Evolutionary conservation across 768 basidiomycete species (phyloP), one percentile per base, ranked within the genome.

Genomic region (Lentinula aciculospora): DNA sequence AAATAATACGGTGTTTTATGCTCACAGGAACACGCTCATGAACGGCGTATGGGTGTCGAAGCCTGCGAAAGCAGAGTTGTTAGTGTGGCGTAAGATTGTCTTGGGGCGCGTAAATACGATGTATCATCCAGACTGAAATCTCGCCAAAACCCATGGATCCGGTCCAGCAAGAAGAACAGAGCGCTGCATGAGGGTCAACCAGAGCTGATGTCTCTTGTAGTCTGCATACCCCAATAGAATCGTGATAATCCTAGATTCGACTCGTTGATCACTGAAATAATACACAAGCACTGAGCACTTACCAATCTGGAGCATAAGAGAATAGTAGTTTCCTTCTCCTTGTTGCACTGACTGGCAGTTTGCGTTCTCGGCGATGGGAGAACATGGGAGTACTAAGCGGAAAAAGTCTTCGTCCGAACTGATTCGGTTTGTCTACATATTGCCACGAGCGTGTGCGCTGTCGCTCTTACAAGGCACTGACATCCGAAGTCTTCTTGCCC

Each of bases 221-320:
- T 19, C 10, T 23, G 12, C 28, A 28, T 69, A 92, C 91, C 81
- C 83, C 36, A 91, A 70, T 23, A 74, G 64, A 49, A 91, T 76
- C 6, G 88, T 89, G 21, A 92, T 65, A 40, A 82, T 66, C 91
- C 91, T 92, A 59, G 4, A 23, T 3, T 25, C 34, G 58, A 21
- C 19, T 47, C 6, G 32, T 27, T 10, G 25, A 44, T 25, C 37
- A n/a, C 17, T 17, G 19, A 45, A 31, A n/a, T 9, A 28, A 8
- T 58, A 34, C 32, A 45, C 7, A 3, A 45, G 28, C 25, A 17
- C 53, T 37, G 46, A 15, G 7, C 13, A 60, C 81, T 55, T 60
- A 90, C 89, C 90, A 92, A 64, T 92, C 90, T 0, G 88, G 86
- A 23, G 81, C 79, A 71, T 92, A 92, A 3, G 86, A 86, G 39